Evolutionary conservation across 768 basidiomycete species (phyloP).

Genomic region (Termitomyces sp.): DNA sequence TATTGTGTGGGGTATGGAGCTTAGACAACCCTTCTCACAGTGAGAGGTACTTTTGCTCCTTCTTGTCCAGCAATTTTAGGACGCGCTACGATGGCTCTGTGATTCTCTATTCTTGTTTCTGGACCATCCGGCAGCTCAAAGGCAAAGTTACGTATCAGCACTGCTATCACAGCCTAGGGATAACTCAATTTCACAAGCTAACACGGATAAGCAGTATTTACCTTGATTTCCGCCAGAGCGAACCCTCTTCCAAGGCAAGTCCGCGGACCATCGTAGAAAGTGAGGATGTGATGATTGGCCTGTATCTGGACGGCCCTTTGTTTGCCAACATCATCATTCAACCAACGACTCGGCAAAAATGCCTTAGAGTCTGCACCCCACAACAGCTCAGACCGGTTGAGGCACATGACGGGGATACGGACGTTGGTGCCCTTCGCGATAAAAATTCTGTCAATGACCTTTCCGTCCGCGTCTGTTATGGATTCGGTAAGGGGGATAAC

Average conservation of each 20-base stretch:
- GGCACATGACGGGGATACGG: slow-evolving; percentile 27
- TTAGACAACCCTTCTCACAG: slow-evolving; percentile 17
- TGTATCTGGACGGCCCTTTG: slow-evolving; percentile 25
- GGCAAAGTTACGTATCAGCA: slow-evolving; percentile 34
- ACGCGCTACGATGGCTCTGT: slow-evolving; percentile 24
- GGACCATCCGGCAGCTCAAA: slow-evolving; percentile 33
- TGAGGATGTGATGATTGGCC: slow-evolving; percentile 33
- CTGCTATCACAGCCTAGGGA: slow-evolving; percentile 32
- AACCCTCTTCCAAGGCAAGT: slow-evolving; percentile 40
- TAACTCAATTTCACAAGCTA: not conserved
- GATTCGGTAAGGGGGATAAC: slow-evolving; percentile 15
- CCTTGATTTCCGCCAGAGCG: slow-evolving; percentile 37
- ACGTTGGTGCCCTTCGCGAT: slow-evolving; percentile 35
- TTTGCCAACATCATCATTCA: slow-evolving; percentile 16
- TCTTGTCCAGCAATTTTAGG: slow-evolving; percentile 28
- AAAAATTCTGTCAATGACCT: slow-evolving; percentile 21
- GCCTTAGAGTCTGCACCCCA: slow-evolving; percentile 42
- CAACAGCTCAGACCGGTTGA: slow-evolving; percentile 32
- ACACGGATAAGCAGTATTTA: not conserved
- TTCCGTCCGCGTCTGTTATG: slow-evolving; percentile 19
- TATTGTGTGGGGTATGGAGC: not conserved
- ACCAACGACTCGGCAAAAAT: slow-evolving; percentile 41
- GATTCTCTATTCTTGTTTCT: slow-evolving; percentile 24
- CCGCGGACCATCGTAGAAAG: slow-evolving; percentile 39
- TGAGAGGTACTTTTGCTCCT: slow-evolving; percentile 23